Base-by-base conservation (phyloP, 2,329 filamentous ascomycete species). In the Leptographium procerum region DNA sequence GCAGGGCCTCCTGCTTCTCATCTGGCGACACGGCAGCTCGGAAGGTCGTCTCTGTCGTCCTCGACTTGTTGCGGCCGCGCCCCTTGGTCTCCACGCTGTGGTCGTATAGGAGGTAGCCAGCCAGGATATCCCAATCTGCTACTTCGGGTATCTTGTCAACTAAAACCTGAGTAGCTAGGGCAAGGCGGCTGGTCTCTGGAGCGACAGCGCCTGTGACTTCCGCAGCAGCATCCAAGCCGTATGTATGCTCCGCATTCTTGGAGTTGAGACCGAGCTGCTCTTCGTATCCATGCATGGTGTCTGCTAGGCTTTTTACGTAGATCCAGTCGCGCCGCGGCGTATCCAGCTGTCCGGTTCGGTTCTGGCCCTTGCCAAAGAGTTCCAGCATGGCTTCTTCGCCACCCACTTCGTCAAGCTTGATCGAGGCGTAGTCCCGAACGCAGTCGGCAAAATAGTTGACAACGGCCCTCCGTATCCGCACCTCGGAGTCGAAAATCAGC, bases 101-200 rank as follows among this genome's bases (percentile, higher is more conserved):
- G 66, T 99, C 94, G 68, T 89, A 95, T 2, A 99, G 77, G 8
- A 99, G 80, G 70, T 96, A 99, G 19, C 91, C 91, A 29, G 91
- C 87, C 59, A 99, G 73, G 5, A 88, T 80, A 67, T 95, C 89
- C 94, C 94, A 99, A 59, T 91, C 85, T 64, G 84, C 83, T 33
- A 96, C 80, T 65, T 94, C 89, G 0, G 84, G 77, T 61, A 96
- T 82, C 65, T 87, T 86, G 62, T 94, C 88, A 66, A 89, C 95
- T 5, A 97, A 78, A 0, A 86, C 88, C 69, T 95, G 88, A 0
- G 91, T 88, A 22, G 92, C 92, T 31, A 96, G 79, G 3, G 88
- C 87, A 65, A 95, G 91, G 55, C 92, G 83, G 57, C 62, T 63
- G 0, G 90, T 94, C 63, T 95, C 90, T 1, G 85, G 77, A 29